A percentile compares a stretch with the other conserved stretches of the same genome.
Conservation (phyloP, 1,139 yeast genomes). For the Blastobotrys persicus region DNA sequence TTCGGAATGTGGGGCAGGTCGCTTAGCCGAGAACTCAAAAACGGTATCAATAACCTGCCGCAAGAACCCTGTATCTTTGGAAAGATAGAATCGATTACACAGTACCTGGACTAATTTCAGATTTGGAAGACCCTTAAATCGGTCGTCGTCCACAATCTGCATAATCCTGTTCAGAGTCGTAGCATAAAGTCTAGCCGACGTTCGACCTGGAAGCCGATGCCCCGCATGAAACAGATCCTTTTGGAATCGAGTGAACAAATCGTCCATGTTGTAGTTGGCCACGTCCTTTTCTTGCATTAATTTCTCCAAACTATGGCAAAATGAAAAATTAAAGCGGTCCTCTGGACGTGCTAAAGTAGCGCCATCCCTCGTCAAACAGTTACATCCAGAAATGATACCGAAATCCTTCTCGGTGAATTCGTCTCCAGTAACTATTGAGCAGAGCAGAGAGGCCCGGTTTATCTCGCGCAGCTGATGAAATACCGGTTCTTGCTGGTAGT, state of each 20-base stretch:
- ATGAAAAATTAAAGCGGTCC: neutral
- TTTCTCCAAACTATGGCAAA: neutral
- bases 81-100: neutral
- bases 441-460: neutral
- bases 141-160: neutral
- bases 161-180: neutral
- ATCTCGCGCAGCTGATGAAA: neutral
- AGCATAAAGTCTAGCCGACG: constrained; percentile 1
- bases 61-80: neutral
- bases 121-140: neutral
- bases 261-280: neutral
- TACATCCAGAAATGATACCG: neutral
- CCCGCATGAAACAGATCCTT: constrained; percentile 1
- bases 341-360: neutral
- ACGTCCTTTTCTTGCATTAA: neutral
- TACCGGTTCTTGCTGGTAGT: neutral
- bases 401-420: constrained; percentile 1
- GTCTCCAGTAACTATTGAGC: neutral
- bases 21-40: neutral
- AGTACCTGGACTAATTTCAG: neutral
- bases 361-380: neutral
- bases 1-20: neutral
- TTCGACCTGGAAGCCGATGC: constrained; percentile 1
- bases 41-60: neutral
- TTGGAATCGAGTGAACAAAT: constrained; percentile 3